Conservation (phyloP, 768 basidiomycete genomes). For the Lactarius tabidus region DNA sequence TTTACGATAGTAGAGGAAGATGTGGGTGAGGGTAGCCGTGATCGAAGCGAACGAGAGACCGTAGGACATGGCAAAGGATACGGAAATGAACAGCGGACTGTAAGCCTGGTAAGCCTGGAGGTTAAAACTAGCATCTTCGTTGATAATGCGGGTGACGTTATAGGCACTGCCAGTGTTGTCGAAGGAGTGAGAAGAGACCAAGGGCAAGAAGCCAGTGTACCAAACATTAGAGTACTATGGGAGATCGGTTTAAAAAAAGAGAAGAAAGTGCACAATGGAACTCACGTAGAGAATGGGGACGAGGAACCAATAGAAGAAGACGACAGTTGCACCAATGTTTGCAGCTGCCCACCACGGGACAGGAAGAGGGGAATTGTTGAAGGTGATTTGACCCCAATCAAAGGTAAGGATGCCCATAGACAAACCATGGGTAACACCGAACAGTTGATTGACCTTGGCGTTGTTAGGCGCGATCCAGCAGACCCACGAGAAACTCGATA, state of each 20-base stretch:
- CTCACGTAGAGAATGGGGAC: conserved; percentile 51
- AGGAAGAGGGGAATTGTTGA: conserved; percentile 66
- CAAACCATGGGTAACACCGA: conserved; percentile 49
- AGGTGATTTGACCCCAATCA: conserved; percentile 76
- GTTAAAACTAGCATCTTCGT: conserved; percentile 52
- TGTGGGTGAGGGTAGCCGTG: conserved; percentile 69
- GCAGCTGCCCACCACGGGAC: conserved; percentile 84
- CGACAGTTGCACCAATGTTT: conserved; percentile 58
- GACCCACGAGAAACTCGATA: conserved; percentile 43
- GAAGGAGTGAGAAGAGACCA: conserved; percentile 61
- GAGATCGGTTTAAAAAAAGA: background rate
- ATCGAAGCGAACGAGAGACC: conserved; percentile 79
- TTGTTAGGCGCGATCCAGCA: conserved; percentile 72
- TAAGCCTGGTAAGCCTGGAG: conserved; percentile 50
- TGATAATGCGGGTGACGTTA: conserved; percentile 55
- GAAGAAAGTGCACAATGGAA: background rate
- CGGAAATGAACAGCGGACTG: conserved; percentile 58
- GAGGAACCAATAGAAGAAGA: conserved; percentile 67
- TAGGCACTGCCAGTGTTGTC: conserved; percentile 58
- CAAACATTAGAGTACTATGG: conserved; percentile 51
- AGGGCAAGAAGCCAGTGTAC: conserved; percentile 34
- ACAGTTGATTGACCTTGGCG: conserved; percentile 66
- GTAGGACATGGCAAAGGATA: conserved; percentile 73
- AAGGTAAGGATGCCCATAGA: conserved; percentile 72
- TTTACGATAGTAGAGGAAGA: conserved; percentile 70